Percentiles rank a stretch among this genome's conserved stretches.
Conservation (phyloP, 176 grass and related monocot species). For the Hordeum vulgare region DNA sequence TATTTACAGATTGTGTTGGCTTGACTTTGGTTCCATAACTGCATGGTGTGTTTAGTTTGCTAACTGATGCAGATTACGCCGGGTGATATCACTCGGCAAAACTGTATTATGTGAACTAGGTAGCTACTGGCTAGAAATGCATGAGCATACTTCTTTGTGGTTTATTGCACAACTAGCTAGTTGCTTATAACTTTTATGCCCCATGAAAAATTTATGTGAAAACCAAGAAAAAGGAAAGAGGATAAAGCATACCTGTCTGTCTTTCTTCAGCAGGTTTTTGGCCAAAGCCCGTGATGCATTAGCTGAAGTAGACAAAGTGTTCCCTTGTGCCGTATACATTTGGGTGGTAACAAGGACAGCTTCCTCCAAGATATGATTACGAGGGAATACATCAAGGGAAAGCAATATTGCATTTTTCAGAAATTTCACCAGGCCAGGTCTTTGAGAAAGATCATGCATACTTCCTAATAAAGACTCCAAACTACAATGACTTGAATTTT, state of each 20-base stretch:
- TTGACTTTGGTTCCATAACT: constrained; percentile 7
- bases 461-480: constrained; percentile 47
- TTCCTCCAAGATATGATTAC: constrained; percentile 85
- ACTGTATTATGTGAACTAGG: neutral
- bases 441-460: constrained; percentile 42
- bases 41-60: neutral
- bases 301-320: constrained; percentile 30
- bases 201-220: constrained; percentile 6
- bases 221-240: neutral
- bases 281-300: constrained; percentile 71
- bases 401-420: constrained; percentile 69
- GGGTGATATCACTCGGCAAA: neutral
- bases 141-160: neutral
- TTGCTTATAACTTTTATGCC: constrained; percentile 8
- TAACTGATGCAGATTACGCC: neutral
- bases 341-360: constrained; percentile 67
- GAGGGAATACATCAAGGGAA: constrained; percentile 69
- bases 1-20: neutral
- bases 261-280: constrained; percentile 89
- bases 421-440: constrained; percentile 50
- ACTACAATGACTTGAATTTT: constrained; percentile 37
- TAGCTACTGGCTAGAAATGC: neutral
- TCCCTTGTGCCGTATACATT: constrained; percentile 27
- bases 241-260: constrained; percentile 52
- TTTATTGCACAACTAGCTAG: neutral